Evolutionary conservation across 2,329 filamentous ascomycete genomes (phyloP).

Genomic region (Endothia cerciana): DNA sequence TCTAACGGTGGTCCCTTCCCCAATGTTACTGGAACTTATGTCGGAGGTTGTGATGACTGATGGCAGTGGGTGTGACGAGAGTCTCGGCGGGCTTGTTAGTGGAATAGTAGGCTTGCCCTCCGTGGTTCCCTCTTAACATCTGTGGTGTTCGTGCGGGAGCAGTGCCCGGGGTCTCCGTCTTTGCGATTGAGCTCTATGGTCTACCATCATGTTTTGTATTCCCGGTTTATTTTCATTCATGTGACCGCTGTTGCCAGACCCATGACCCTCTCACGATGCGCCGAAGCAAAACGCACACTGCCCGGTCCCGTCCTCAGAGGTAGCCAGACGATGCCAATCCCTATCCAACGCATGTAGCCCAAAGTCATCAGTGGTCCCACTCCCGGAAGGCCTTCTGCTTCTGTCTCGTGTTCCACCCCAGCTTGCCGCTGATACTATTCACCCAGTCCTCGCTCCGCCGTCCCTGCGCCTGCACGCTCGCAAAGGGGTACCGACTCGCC

Average conservation of each 20-base stretch:
- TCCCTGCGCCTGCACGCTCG: conserved; percentile 72
- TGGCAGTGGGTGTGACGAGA: neutral
- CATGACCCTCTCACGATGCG: neutral
- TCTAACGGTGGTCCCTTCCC: neutral
- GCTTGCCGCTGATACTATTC: conserved; percentile 76
- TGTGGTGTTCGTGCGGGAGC: neutral
- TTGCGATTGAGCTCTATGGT: neutral
- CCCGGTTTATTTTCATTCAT: neutral
- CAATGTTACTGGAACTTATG: neutral
- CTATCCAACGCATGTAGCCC: neutral
- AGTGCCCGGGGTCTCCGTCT: too few species aligned
- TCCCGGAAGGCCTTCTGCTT: conserved; percentile 68
- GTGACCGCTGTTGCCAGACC: neutral
- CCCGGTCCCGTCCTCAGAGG: neutral
- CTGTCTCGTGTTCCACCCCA: conserved; percentile 81
- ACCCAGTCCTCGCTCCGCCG: conserved; percentile 78
- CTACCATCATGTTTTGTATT: conserved; percentile 4
- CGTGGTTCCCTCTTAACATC: neutral
- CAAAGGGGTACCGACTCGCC: conserved; percentile 79
- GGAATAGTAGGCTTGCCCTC: neutral
- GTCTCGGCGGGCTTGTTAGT: neutral
- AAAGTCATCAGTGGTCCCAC: conserved; percentile 41
- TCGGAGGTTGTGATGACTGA: neutral
- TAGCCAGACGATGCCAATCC: neutral
- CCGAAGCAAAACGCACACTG: neutral